Conservation (phyloP, 768 basidiomycete species). For the Suillus decipiens region DNA sequence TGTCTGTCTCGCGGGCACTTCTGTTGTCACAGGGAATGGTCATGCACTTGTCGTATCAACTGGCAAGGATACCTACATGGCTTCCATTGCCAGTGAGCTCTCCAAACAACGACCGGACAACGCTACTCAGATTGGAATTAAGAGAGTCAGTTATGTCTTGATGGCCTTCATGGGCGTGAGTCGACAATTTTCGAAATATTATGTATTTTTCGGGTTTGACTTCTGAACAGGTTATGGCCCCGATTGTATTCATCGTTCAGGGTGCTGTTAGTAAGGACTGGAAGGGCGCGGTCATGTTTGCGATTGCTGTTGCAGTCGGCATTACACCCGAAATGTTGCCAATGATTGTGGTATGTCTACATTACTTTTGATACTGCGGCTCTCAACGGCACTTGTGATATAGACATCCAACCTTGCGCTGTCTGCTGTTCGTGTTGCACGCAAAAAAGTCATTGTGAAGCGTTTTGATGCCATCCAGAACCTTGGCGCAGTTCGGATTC, state of each 20-base stretch:
- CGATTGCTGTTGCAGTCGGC: conserved; percentile 32
- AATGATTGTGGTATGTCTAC: conserved; percentile 32
- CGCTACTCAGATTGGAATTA: conserved; percentile 35
- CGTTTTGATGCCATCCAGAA: conserved; percentile 66
- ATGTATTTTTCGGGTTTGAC: neutral
- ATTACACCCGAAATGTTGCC: conserved; percentile 37
- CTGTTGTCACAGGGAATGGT: conserved; percentile 35
- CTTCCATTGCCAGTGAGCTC: conserved; percentile 36
- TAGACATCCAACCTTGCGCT: conserved; percentile 61
- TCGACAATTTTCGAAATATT: neutral
- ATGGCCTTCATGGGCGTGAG: conserved; percentile 33
- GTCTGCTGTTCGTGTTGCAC: conserved; percentile 56
- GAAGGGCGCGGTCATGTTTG: conserved; percentile 34
- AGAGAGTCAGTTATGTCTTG: conserved; percentile 34
- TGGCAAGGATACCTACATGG: conserved; percentile 36
- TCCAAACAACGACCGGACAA: conserved; percentile 34
- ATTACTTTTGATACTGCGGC: neutral
- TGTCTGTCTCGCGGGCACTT: conserved; percentile 36
- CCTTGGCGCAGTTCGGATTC: conserved; percentile 52
- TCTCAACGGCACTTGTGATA: conserved; percentile 36
- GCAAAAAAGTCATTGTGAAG: conserved; percentile 60
- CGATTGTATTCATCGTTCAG: conserved; percentile 30
- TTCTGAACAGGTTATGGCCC: conserved; percentile 29
- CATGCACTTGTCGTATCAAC: conserved; percentile 33
- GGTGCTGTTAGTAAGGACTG: conserved; percentile 34